Percentiles rank a stretch among this genome's conserved stretches.
Conservation (phyloP, 2,329 filamentous ascomycete species). For the Volutella citrinella region DNA sequence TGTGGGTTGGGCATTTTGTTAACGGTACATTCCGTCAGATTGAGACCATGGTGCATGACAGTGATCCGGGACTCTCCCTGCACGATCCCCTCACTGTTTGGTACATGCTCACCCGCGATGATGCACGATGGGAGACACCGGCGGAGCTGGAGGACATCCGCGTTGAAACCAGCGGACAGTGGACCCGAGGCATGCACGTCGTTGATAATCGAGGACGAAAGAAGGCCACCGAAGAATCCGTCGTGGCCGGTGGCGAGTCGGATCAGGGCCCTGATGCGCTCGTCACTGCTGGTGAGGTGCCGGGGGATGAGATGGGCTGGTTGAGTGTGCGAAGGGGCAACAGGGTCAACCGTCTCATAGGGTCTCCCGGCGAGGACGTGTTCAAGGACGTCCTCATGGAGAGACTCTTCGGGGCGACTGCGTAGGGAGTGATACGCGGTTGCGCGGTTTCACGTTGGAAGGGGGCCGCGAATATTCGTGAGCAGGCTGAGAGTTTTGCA, state of each 20-base stretch:
- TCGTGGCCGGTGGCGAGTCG: conserved; percentile 39
- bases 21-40: conserved; percentile 68
- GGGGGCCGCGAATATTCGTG: too few species aligned
- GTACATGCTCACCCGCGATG: conserved; percentile 66
- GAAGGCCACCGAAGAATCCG: conserved; percentile 45
- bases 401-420: conserved; percentile 63
- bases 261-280: conserved; percentile 36
- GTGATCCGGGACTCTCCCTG: conserved; percentile 60
- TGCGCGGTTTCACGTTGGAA: too few species aligned
- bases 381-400: conserved; percentile 67
- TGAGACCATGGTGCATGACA: conserved; percentile 57
- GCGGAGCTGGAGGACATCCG: conserved; percentile 74
- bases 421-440: too few species aligned
- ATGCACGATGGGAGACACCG: conserved; percentile 56
- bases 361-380: conserved; percentile 62
- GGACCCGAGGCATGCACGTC: conserved; percentile 90
- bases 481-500: too few species aligned
- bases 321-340: conserved; percentile 72
- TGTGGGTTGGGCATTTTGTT: conserved; percentile 72
- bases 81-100: conserved; percentile 79
- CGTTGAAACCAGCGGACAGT: conserved; percentile 87
- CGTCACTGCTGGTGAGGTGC: conserved; percentile 46
- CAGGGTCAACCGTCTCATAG: conserved; percentile 70
- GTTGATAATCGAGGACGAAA: conserved; percentile 67
- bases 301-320: conserved; percentile 76